Conservation (phyloP, 306 rosid species). For the Inga leiocalycina region DNA sequence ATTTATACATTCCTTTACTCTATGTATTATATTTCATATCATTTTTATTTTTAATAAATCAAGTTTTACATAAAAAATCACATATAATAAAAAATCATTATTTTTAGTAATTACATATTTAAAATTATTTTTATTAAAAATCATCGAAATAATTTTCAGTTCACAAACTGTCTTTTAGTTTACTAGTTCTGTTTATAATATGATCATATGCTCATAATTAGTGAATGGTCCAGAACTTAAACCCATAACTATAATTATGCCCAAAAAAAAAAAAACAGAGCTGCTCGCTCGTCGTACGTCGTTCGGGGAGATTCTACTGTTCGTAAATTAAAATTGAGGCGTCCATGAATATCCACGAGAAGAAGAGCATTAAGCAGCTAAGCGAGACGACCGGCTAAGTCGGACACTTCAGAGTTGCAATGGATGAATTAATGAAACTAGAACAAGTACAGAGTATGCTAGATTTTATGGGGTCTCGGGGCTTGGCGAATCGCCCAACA, state of each 20-base stretch:
- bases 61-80: background rate
- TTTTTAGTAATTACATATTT: too few species aligned
- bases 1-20: too few species aligned
- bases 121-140: too few species aligned
- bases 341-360: conserved; percentile 17
- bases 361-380: conserved; percentile 34
- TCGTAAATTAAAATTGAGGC: background rate
- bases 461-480: conserved; percentile 44
- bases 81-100: too few species aligned
- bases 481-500: conserved; percentile 29
- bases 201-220: too few species aligned
- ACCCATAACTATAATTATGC: background rate
- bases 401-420: background rate
- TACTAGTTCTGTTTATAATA: too few species aligned
- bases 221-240: background rate
- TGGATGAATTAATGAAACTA: conserved; percentile 61
- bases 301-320: background rate
- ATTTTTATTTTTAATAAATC: too few species aligned
- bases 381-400: conserved; percentile 24
- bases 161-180: too few species aligned
- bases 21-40: background rate
- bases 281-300: background rate
- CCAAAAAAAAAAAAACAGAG: background rate
- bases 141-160: background rate
- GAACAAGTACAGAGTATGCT: conserved; percentile 62